Evolutionary conservation across 768 basidiomycete species (phyloP).

Genomic region (Lactarius psammicola): DNA sequence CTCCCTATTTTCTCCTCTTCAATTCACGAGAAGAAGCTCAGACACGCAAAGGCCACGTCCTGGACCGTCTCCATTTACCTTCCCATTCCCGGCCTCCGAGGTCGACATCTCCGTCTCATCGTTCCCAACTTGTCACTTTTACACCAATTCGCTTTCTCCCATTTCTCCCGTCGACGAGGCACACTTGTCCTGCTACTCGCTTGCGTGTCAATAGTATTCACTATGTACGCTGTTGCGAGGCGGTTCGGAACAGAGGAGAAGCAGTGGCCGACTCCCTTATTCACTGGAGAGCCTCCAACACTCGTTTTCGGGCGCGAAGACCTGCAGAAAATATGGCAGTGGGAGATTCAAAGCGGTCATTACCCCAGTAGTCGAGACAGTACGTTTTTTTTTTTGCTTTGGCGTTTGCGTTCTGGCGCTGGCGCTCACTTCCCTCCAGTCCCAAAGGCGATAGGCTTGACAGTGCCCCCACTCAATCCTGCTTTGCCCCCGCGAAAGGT

Average conservation of each 20-base stretch:
- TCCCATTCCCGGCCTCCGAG: slow-evolving; percentile 57
- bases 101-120: slow-evolving; percentile 55
- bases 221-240: slow-evolving; percentile 58
- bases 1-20: slow-evolving; percentile 55
- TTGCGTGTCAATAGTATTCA: slow-evolving; percentile 48
- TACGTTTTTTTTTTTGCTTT: slow-evolving; percentile 43
- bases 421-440: slow-evolving; percentile 44
- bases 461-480: slow-evolving; percentile 61
- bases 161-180: slow-evolving; percentile 60
- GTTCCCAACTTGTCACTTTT: slow-evolving; percentile 61
- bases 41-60: slow-evolving; percentile 43
- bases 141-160: slow-evolving; percentile 53
- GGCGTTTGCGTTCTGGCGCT: slow-evolving; percentile 10
- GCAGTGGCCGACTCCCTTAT: slow-evolving; percentile 55
- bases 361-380: slow-evolving; percentile 81
- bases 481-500: slow-evolving; percentile 60
- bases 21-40: slow-evolving; percentile 63
- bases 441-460: slow-evolving; percentile 65
- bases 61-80: slow-evolving; percentile 63
- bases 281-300: slow-evolving; percentile 60
- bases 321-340: slow-evolving; percentile 88
- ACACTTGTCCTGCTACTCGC: slow-evolving; percentile 50
- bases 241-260: slow-evolving; percentile 61
- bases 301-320: slow-evolving; percentile 76
- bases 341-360: slow-evolving; percentile 93